Conservation (phyloP, 768 basidiomycete species). For the Mycena venus region DNA sequence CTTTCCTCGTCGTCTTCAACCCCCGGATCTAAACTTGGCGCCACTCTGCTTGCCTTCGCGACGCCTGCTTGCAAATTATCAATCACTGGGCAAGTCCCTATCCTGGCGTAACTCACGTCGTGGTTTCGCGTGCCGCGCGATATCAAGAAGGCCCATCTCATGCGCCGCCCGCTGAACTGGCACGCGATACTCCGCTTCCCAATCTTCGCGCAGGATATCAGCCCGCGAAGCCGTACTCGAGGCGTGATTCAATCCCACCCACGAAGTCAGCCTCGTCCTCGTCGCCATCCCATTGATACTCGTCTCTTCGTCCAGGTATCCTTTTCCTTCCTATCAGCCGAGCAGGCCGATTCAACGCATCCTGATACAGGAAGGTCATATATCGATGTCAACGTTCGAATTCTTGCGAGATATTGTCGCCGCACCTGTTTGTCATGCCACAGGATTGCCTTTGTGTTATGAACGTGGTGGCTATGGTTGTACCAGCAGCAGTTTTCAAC, state of each 20-base stretch:
- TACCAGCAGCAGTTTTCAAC: neutral
- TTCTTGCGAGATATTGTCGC: neutral
- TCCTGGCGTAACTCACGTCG: constrained; percentile 35
- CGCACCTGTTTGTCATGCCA: neutral
- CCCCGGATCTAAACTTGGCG: constrained; percentile 31
- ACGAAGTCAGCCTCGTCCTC: neutral
- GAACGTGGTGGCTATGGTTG: neutral
- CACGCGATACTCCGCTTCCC: constrained; percentile 23
- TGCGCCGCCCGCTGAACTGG: neutral
- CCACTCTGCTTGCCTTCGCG: constrained; percentile 42
- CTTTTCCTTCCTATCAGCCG: neutral
- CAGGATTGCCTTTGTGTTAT: neutral
- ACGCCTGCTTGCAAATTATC: constrained; percentile 32
- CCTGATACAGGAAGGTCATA: neutral
- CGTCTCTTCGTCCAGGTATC: neutral
- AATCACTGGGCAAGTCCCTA: neutral
- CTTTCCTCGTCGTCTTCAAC: constrained; percentile 34
- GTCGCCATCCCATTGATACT: neutral
- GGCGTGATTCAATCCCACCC: neutral
- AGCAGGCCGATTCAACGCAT: neutral
- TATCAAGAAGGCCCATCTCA: constrained; percentile 37
- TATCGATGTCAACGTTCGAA: no score
- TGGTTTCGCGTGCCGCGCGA: constrained; percentile 48
- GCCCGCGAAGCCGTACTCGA: neutral
- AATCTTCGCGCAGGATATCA: neutral